Evolutionary conservation across 1,284 basidiomycete species (phyloP).

Genomic region (Naganishia sp.): DNA sequence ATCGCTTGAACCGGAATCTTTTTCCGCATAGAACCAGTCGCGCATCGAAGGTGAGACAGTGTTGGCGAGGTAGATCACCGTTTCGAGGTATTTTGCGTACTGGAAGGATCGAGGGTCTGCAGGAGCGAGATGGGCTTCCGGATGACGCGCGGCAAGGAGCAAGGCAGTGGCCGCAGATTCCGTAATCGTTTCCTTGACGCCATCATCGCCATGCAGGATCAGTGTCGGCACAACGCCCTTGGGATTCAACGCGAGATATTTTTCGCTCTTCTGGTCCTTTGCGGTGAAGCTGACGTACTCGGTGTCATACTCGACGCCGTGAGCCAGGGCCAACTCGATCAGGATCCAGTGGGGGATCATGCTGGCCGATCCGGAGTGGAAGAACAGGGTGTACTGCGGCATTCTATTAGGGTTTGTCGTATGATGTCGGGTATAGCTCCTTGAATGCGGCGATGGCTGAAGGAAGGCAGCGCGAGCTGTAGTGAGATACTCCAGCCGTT

Average conservation of each 20-base stretch:
- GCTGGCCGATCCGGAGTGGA: constrained; percentile 18
- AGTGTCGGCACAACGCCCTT: constrained; percentile 39
- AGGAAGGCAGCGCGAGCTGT: too few relatives aligned
- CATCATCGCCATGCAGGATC: constrained; percentile 9
- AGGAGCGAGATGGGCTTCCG: constrained; percentile 29
- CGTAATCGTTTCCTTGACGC: constrained; percentile 25
- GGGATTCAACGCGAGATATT: constrained; percentile 37
- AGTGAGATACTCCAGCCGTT: too few relatives aligned
- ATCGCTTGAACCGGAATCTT: constrained; percentile 2
- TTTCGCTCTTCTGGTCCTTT: constrained; percentile 34
- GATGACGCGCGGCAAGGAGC: constrained; percentile 36
- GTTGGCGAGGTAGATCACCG: constrained; percentile 37
- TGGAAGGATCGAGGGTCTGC: constrained; percentile 16
- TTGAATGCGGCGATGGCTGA: neutral
- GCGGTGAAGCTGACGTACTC: constrained; percentile 30
- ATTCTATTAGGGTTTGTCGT: neutral
- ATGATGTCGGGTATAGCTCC: neutral
- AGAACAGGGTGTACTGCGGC: constrained; percentile 21
- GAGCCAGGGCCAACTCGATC: constrained; percentile 32
- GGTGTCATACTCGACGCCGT: constrained; percentile 31
- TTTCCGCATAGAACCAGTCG: constrained; percentile 40
- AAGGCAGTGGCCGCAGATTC: constrained; percentile 37
- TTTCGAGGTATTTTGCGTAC: constrained; percentile 35
- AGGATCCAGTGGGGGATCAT: constrained; percentile 38
- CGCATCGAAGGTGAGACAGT: constrained; percentile 37